These are phyloP conservation scores for Podaxis sp. DNA, from an alignment of 768 basidiomycete species.

Conservation along the genomic window DNA sequence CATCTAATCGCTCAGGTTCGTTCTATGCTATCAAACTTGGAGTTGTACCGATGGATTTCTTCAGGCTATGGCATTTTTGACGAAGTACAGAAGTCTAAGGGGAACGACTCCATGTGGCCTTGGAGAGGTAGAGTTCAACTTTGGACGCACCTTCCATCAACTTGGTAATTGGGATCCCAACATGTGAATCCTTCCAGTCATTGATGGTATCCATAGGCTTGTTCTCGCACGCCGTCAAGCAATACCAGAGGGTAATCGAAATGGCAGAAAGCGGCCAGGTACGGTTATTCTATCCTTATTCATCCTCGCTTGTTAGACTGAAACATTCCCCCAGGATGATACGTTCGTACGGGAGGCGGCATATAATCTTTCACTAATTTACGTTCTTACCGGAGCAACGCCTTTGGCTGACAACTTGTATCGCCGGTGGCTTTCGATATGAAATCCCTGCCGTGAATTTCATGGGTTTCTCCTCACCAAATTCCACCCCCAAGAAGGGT, in stretches of 20 bases:
- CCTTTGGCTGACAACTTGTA: slow-evolving; percentile 70
- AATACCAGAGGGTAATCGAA: slow-evolving; percentile 78
- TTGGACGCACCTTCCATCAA: slow-evolving; percentile 89
- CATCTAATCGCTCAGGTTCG: slow-evolving; percentile 74
- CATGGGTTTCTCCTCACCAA: neutral
- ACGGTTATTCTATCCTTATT: neutral
- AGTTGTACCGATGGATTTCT: neutral
- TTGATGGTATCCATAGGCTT: slow-evolving; percentile 51
- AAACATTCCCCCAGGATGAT: slow-evolving; percentile 35
- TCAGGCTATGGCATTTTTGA: slow-evolving; percentile 85
- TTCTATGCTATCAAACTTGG: neutral
- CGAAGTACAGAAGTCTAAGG: slow-evolving; percentile 73
- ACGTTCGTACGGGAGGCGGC: slow-evolving; percentile 73
- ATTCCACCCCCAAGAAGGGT: too few relatives aligned
- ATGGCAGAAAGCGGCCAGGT: slow-evolving; percentile 44
- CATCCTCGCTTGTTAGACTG: neutral
- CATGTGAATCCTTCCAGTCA: neutral
- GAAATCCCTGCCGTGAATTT: slow-evolving; percentile 15
- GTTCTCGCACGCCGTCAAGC: slow-evolving; percentile 75
- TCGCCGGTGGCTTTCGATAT: slow-evolving; percentile 81
- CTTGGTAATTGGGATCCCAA: slow-evolving; percentile 55
- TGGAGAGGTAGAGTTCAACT: slow-evolving; percentile 91
- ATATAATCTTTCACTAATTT: slow-evolving; percentile 85
- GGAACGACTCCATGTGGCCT: slow-evolving; percentile 39
- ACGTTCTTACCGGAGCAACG: slow-evolving; percentile 73